Percentiles rank a stretch among this genome's conserved stretches.
Conservation (phyloP, 169 alveolate species). For the Plasmodium gallinaceum region DNA sequence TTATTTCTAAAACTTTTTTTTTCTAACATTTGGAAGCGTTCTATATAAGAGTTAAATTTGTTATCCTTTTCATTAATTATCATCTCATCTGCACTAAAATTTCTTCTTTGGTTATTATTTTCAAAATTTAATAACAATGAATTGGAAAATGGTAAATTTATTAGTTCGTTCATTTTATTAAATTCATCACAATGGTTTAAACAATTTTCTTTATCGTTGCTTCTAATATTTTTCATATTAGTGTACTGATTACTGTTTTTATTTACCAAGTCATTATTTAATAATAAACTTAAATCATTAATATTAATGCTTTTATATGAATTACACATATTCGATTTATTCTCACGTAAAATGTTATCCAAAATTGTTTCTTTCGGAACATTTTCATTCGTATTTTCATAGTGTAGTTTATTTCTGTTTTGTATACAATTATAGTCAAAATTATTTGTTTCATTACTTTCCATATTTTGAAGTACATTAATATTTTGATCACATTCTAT, state of each 20-base stretch:
- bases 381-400: too few relatives aligned
- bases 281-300: slow-evolving; percentile 21
- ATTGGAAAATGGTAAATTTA: background rate
- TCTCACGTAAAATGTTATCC: background rate
- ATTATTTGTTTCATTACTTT: background rate
- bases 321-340: slow-evolving; percentile 14
- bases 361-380: too few relatives aligned
- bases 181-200: background rate
- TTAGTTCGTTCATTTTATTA: background rate
- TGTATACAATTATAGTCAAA: background rate
- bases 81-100: too few relatives aligned
- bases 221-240: background rate
- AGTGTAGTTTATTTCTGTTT: too few relatives aligned
- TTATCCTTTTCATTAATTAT: too few relatives aligned
- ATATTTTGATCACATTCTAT: background rate
- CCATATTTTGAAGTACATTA: background rate
- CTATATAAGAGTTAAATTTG: too few relatives aligned
- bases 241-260: too few relatives aligned
- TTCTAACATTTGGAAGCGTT: background rate
- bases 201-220: background rate
- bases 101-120: too few relatives aligned
- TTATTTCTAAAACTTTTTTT: too few relatives aligned
- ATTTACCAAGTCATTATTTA: background rate
- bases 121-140: background rate
- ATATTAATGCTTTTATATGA: background rate